Percentiles rank a stretch among this genome's conserved stretches.
These are phyloP conservation scores for Salmacisia buchloeana DNA, from an alignment of 1,284 basidiomycete species.

Conservation along the genomic window DNA sequence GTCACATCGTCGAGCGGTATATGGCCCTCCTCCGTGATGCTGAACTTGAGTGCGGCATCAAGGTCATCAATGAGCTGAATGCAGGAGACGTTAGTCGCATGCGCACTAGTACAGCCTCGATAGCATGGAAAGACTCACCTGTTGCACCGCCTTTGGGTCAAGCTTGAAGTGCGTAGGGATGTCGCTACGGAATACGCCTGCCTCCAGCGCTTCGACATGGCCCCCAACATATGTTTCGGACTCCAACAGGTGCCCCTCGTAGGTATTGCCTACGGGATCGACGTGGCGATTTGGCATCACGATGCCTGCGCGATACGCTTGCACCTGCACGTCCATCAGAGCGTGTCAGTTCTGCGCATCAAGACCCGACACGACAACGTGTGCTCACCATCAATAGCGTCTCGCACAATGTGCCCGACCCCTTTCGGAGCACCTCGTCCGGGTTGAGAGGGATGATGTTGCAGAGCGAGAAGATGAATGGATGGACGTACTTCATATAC, in stretches of 20 bases:
- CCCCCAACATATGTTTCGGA: slow-evolving; percentile 99
- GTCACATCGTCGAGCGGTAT: slow-evolving; percentile 74
- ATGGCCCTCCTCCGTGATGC: slow-evolving; percentile 81
- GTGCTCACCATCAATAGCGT: slow-evolving; percentile 86
- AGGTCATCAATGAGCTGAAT: slow-evolving; percentile 83
- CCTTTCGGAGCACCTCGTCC: slow-evolving; percentile 93
- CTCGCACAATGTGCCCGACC: slow-evolving; percentile 92
- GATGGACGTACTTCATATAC: slow-evolving; percentile 99
- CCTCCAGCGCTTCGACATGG: slow-evolving; percentile 96
- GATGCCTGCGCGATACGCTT: slow-evolving; percentile 83
- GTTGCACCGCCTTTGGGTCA: slow-evolving; percentile 76
- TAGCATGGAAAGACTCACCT: slow-evolving; percentile 59
- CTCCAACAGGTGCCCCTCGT: slow-evolving; percentile 88
- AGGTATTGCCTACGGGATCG: slow-evolving; percentile 85
- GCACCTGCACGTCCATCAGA: slow-evolving; percentile 45
- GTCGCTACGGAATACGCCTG: slow-evolving; percentile 95
- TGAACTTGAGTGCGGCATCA: slow-evolving; percentile 83
- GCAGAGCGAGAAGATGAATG: slow-evolving; percentile 98
- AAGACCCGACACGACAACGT: not conserved
- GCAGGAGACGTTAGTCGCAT: not conserved
- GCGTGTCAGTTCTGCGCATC: not conserved
- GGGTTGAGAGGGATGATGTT: slow-evolving; percentile 98
- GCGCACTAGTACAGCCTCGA: not conserved
- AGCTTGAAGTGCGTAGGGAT: slow-evolving; percentile 94
- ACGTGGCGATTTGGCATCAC: slow-evolving; percentile 99